Evolutionary conservation across 352 stramenopile species (phyloP), one percentile per base, ranked within the genome.

Genomic region (Pythium folliculosum): DNA sequence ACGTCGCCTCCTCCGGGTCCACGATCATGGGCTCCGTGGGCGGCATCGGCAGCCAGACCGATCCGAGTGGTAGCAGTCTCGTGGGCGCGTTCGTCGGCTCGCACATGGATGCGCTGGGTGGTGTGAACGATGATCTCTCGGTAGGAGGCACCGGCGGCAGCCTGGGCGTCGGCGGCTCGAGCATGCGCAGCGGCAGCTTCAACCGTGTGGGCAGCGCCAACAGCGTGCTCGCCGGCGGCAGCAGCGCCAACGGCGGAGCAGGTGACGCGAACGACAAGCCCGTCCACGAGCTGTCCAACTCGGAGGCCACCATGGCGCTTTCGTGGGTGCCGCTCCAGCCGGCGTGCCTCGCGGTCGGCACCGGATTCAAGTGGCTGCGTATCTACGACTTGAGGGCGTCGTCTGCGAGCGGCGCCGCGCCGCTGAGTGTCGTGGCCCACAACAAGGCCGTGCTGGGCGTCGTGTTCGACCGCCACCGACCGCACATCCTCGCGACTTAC

Each of bases 301-400:
- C 88, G 1, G 88, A 96, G 48, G 88, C 86, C 2, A 94, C 87
- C 0, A 77, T 94, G 52, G 88, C 86, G 44, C 68, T 96, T 1
- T 89, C 84, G 35, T 96, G 88, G 88, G 83, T 96, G 22, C 88
- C 88, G n/a, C 65, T 82, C 25, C 84, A 96, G 60, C 86, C 88
- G 3, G 89, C 83, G 48, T 94, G 84, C 50, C 66, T 96, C 38
- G 86, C 86, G 0, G 91, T 84, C 7, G 88, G 88, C 19, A 96
- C 88, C 19, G 88, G 88, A 2, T 96, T 96, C 72, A 94, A 94
- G 77, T 96, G 88, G 88, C 69, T 96, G 14, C 80, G 88, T 27
- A 84, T 96, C 52, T 94, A 96, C 60, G 88, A 96, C 68, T 51
- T 96, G 21, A 75, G 88, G 21, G 70, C 77, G 0, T 6, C 51